These are phyloP conservation scores for Entonaema liquescens DNA, from an alignment of 495 filamentous ascomycete species.

Conservation along the genomic window DNA sequence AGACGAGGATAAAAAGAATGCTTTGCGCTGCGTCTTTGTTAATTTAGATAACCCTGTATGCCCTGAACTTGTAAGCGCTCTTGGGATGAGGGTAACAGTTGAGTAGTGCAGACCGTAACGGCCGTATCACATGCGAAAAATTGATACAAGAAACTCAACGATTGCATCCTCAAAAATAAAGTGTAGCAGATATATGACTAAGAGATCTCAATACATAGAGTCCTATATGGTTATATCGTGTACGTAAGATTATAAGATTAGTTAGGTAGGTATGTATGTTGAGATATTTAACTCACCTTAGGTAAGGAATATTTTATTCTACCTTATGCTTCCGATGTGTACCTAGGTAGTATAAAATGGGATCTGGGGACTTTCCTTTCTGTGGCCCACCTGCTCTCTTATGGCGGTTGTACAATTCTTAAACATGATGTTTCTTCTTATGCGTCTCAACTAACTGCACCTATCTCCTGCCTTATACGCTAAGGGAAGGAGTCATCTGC, in stretches of 20 bases:
- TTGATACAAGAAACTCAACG: background rate
- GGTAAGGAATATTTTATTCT: no score
- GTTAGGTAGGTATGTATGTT: background rate
- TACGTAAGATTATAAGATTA: no score
- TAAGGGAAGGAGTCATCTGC: constrained; percentile 6
- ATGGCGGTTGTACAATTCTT: background rate
- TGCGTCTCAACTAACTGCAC: background rate
- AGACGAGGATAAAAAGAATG: background rate
- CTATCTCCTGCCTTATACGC: background rate
- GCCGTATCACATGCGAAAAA: constrained; percentile 10
- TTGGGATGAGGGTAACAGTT: background rate
- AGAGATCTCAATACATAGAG: background rate
- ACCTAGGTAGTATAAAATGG: no score
- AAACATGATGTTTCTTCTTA: background rate
- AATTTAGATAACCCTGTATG: background rate
- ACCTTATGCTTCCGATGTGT: no score
- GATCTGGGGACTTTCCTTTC: background rate
- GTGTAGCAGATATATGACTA: background rate
- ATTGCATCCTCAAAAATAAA: no score
- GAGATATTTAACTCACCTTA: no score
- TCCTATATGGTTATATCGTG: background rate
- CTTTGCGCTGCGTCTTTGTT: background rate
- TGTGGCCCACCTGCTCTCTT: background rate
- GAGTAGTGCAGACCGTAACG: background rate
- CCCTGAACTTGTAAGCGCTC: background rate